A percentile compares a stretch with the other conserved stretches of the same genome.
These are phyloP conservation scores for Xylaria digitata DNA, from an alignment of 2,329 filamentous ascomycete species.

Conservation along the genomic window DNA sequence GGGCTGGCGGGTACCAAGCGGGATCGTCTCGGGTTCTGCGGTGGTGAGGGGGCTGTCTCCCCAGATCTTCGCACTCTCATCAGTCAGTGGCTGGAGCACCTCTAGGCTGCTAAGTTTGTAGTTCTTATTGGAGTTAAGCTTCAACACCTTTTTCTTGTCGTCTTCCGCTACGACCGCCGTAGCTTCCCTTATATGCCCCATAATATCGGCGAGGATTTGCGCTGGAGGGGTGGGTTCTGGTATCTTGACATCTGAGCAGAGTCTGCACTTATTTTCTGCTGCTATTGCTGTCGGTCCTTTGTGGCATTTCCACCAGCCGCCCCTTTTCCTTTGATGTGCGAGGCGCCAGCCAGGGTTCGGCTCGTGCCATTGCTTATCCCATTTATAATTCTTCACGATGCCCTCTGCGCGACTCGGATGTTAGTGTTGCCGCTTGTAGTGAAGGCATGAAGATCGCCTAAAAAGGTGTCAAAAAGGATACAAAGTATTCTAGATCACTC, in stretches of 20 bases:
- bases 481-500: neutral
- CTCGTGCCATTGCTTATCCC: slow-evolving; percentile 45
- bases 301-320: slow-evolving; percentile 47
- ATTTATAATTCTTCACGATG: slow-evolving; percentile 24
- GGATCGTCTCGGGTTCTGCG: neutral
- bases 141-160: slow-evolving; percentile 36
- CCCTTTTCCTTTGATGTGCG: slow-evolving; percentile 31
- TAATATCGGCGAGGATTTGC: slow-evolving; percentile 27
- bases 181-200: slow-evolving; percentile 36
- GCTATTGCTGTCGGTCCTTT: slow-evolving; percentile 27
- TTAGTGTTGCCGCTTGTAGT: slow-evolving; percentile 13
- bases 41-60: neutral
- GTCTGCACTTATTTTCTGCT: slow-evolving; percentile 30
- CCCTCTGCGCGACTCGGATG: slow-evolving; percentile 9
- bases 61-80: slow-evolving; percentile 11
- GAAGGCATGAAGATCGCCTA: too few relatives aligned
- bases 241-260: slow-evolving; percentile 16
- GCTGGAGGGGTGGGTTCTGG: slow-evolving; percentile 2
- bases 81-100: neutral
- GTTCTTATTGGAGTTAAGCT: neutral
- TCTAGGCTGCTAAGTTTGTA: neutral
- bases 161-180: slow-evolving; percentile 38
- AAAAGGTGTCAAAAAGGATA: neutral
- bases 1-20: slow-evolving; percentile 11
- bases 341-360: slow-evolving; percentile 42